Base-by-base conservation (phyloP, 176 grass and related monocot genomes). In the Triticum urartu region DNA sequence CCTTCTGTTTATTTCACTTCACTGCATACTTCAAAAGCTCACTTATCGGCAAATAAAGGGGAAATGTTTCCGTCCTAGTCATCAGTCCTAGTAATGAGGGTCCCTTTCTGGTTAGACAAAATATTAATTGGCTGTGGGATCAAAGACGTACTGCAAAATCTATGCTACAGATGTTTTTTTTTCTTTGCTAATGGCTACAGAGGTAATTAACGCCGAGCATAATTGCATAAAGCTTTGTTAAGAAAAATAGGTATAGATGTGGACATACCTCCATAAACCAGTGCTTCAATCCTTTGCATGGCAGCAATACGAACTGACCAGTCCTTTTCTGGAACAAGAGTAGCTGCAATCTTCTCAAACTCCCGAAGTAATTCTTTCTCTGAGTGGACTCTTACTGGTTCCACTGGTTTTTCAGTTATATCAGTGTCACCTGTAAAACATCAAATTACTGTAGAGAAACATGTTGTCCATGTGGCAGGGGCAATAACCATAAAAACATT, bases 291-390 rank as follows among this genome's bases (percentile, higher is more conserved):
- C 88, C 95, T 94, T 89, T 95, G 95, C 81, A 98, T 85, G 77
- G 93, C 95, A 89, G 91, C 93, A 83, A 95, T 98, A 50, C 95
- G 87, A 81, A 92, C 42, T 61, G 93, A 95, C 95, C 95, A 98
- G 85, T 98, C 95, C 79, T 98, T 98, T 85, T 98, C 95, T 87
- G 95, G 95, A 36, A 84, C 95, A 75, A 98, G 93, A 79, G 79
- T 95, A 61, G 88, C 89, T 81, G 91, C 91, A 22, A 98, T 95
- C 81, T 95, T 98, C 88, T 98, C 95, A 77, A 98, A 87, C 65
- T 98, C 95, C 83, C 91, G 87, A 77, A 95, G 78, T 70, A 98
- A 90, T 88, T 98, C 95, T 86, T 98, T 98, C 82, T 98, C 95
- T 17, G 95, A 98, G 82, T 95, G 89, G 79, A 98, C 88, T 82